phyloP scores from a whole-genome alignment of 176 grass and related monocot species.

The Coix lacrymajobi region DNA sequence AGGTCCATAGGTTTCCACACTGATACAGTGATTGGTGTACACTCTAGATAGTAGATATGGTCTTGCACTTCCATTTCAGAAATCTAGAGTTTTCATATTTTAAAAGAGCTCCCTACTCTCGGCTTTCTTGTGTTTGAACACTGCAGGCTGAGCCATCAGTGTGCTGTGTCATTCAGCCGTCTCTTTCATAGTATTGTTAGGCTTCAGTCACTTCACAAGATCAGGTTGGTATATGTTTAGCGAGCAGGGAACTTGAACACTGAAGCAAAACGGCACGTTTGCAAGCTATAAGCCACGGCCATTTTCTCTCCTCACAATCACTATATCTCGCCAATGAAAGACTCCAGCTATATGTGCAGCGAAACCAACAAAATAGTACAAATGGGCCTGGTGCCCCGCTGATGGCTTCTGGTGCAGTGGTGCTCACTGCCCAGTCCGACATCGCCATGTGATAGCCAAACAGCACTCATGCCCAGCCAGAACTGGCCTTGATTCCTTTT shows the following conservation, averaged over 20 bases:
- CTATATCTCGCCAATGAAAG: not conserved
- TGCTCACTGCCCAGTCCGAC: constrained; percentile 34
- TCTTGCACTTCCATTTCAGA: not conserved
- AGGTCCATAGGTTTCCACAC: not conserved
- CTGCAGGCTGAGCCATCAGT: not conserved
- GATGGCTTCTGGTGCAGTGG: constrained; percentile 33
- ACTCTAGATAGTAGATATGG: not conserved
- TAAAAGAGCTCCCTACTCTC: not conserved
- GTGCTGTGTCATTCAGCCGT: constrained; percentile 6
- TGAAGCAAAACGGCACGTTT: constrained; percentile 3
- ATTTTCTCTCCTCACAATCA: constrained; percentile 6
- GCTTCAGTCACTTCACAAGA: constrained; percentile 11
- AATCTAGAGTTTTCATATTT: not conserved
- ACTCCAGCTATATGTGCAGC: constrained; percentile 21
- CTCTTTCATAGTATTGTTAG: constrained; percentile 28
- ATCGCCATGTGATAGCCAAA: constrained; percentile 42
- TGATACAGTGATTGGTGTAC: not conserved
- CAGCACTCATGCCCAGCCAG: constrained; percentile 33
- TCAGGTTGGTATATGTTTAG: not conserved
- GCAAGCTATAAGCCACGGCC: not conserved
- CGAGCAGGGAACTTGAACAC: not conserved
- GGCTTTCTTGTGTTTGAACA: not conserved
- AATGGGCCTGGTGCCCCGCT: constrained; percentile 32
- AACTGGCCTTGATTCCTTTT: constrained; percentile 37
- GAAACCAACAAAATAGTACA: constrained; percentile 52